Evolutionary conservation across 2,329 filamentous ascomycete genomes (phyloP), one percentile per base, ranked within the genome.

Genomic region (Penicillium sp.): DNA sequence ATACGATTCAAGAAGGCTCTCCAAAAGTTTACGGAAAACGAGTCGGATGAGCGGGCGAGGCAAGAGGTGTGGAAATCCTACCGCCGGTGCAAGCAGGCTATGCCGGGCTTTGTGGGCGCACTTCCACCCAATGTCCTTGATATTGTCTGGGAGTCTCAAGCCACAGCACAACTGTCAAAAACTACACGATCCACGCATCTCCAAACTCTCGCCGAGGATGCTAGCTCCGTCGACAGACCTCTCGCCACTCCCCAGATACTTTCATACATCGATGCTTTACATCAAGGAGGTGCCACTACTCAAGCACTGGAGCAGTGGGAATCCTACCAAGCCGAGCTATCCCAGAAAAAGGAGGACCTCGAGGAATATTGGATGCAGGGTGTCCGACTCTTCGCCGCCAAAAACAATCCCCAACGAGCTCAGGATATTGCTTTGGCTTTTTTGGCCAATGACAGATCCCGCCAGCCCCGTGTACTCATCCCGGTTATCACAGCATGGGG

Each of bases 401-500:
- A 74, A 33, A 74, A 72, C 16, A 69, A 79, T 47, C 69, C 75
- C 10, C 71, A 78, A 51, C 70, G 73, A 50, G 79, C 81, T 33
- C 74, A 79, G 50, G 67, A 74, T 36, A 73, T 81, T 44, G 77
- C 81, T 50, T 64, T 74, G 46, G 69, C 73, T 20, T 74, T 73
- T 46, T 55, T 76, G 36, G 59, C 69, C 14, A 68, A 69, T 52
- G 66, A 70, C 41, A 64, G 75, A 74, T 50, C 87, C 30, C 66
- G 66, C 25, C 61, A 71, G 44, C 63, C 72, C 31, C 71, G 72
- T 27, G 68, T 75, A 18, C 63, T 79, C 18, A 74, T 91, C 54
- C 82, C 84, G 13, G 78, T 94, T n/a, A 87, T 95, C 50, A 79
- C 81, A 35, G 82, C 86, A 7, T 86, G 83, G 69, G 83, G 83